Evolutionary conservation across 2,329 filamentous ascomycete species (phyloP), one percentile per base, ranked within the genome.

Genomic region (Venturiaceae sp.): DNA sequence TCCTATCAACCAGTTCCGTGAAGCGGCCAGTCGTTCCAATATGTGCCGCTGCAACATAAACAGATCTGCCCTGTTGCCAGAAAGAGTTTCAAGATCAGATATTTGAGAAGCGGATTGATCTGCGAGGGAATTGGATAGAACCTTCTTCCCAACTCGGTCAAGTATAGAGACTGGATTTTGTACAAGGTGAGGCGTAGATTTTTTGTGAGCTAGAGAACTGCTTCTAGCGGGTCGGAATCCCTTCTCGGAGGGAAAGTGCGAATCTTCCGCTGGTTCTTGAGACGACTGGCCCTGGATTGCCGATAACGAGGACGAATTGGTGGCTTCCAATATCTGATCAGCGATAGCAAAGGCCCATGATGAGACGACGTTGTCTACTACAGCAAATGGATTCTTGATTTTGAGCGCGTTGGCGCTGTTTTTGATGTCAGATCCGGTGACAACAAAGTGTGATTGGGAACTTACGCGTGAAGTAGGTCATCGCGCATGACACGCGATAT

Each of bases 41-140:
- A 94, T 82, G 62, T 88, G 90, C 58, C 92, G 81, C 8, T 90
- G 92, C 41, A 96, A 75, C 58, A 89, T 76, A 61, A 90, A 87
- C 2, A 97, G 78, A 66, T 96, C 90, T 5, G 90, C 92, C 65
- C 92, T 82, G 61, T 85, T 84, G 47, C 89, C 88, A 36, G 92
- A 89, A 26, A 97, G 77, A 58, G 95, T 88, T 67, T 95, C 88
- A 0, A 92, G 75, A 0, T 92, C 91, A 14, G 75, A 75, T 60
- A 74, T 77, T 1, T 69, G 64, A 13, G 75, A 66, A 4, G 5
- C 36, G 37, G 55, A 36, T 57, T 55, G 16, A 33, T 44, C 19
- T 46, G 23, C 47, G 28, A 50, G 46, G 16, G 53, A 50, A n/a
- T 50, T 50, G 11, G 44, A 50, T 14, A 50, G 26, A 30, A 50